Evolutionary conservation across 2,329 filamentous ascomycete species (phyloP), one percentile per base, ranked within the genome.

Genomic region (Lecanosticta acicola): DNA sequence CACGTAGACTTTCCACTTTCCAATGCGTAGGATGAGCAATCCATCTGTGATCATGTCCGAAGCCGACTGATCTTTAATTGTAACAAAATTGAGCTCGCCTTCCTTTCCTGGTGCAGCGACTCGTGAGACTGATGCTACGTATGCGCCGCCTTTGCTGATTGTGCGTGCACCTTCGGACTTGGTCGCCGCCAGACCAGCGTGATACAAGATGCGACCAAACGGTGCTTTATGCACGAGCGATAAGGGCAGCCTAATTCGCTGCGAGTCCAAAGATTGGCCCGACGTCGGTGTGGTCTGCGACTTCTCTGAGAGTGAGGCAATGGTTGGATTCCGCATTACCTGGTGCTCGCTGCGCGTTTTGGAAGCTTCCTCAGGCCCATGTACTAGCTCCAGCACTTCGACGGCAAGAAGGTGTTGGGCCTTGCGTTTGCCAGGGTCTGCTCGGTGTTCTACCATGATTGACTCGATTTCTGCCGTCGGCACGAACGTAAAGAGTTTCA

Each of bases 401-500:
- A 74, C 79, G 1, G 93, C 93, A 2, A 98, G 78, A 0, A 76
- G 71, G 61, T 95, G 90, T 58, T 98, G 91, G 2, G 91, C 89
- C 45, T 80, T 64, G 21, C 93, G 81, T 67, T 83, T 80, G 1
- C 81, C 76, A 0, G 86, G 85, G 45, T 90, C 77, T 20, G 73
- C 53, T 7, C 67, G 68, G 56, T 97, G 90, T 51, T 83, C 66
- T 24, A 71, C 65, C 78, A 97, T 85, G 42, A 86, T 66, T 11
- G 71, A 59, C 2, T 74, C 62, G 54, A 98, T 94, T n/a, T 80
- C 66, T 5, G 75, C 61, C 2, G 86, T 58, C 0, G 91, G 85
- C 32, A 95, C 67, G 63, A 98, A 95, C 0, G 93, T 98, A 64
- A 98, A 89, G 17, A 95, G 78, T 62, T 87, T 91, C 33, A 98